phyloP scores from a whole-genome alignment of 1,139 yeast species.

The Sugiyamaella pinicola region DNA sequence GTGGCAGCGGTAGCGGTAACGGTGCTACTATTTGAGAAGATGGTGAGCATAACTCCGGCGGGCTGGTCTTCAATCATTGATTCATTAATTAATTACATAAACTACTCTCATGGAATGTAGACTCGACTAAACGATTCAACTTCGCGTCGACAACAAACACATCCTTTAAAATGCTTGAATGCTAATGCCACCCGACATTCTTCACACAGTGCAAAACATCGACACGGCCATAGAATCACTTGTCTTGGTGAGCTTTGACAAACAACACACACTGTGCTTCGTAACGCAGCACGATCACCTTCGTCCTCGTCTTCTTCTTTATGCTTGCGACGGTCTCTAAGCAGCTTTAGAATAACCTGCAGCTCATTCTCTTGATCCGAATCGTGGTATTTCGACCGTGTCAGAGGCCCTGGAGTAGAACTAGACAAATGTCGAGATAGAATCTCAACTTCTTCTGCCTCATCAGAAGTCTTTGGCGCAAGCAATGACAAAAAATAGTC shows the following conservation, averaged over 20 bases:
- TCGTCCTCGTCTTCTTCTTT: slow-evolving; percentile 24
- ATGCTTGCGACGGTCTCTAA: slow-evolving; percentile 20
- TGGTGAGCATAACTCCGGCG: not conserved
- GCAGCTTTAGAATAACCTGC: slow-evolving; percentile 19
- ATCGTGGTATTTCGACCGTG: slow-evolving; percentile 31
- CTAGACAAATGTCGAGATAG: slow-evolving; percentile 29
- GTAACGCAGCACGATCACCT: slow-evolving; percentile 11
- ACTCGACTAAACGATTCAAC: slow-evolving; percentile 53
- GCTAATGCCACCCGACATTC: slow-evolving; percentile 78
- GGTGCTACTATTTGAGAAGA: too few species aligned
- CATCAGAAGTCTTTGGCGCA: slow-evolving; percentile 31
- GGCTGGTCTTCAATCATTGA: not conserved
- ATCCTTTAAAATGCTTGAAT: slow-evolving; percentile 69
- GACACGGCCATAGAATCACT: slow-evolving; percentile 89
- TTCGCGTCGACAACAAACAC: slow-evolving; percentile 80
- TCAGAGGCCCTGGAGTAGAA: slow-evolving; percentile 24
- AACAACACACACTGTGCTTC: slow-evolving; percentile 59
- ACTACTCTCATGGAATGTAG: slow-evolving; percentile 16
- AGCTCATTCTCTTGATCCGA: slow-evolving; percentile 13
- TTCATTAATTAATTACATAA: slow-evolving; percentile 5
- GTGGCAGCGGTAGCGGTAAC: too few species aligned
- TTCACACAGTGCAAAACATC: slow-evolving; percentile 86
- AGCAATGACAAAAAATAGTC: slow-evolving; percentile 30
- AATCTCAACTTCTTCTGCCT: slow-evolving; percentile 31
- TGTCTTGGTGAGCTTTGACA: slow-evolving; percentile 77